A percentile compares a stretch with the other conserved stretches of the same genome.
Evolutionary conservation across 352 stramenopile species (phyloP).

Genomic region (Globisporangium ultimum): DNA sequence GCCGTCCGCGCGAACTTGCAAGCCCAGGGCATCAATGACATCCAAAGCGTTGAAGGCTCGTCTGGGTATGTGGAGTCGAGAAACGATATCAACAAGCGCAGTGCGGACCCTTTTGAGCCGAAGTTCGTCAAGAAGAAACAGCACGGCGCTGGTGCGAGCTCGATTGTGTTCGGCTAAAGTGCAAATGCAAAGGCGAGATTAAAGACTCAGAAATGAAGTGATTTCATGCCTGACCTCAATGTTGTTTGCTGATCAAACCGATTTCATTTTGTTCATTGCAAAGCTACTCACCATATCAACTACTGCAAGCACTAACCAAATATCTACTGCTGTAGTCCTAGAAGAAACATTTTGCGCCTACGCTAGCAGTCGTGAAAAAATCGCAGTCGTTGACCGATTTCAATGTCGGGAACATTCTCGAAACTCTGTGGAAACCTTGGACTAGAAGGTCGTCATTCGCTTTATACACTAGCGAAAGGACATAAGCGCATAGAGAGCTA

Average conservation of each 20-base stretch:
- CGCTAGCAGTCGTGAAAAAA: too few species aligned
- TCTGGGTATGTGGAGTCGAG: conserved; percentile 20
- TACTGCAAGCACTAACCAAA: not conserved
- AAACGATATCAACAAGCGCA: conserved; percentile 13
- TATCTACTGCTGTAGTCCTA: not conserved
- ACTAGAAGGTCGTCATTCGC: not conserved
- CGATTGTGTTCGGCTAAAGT: conserved; percentile 78
- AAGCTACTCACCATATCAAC: not conserved
- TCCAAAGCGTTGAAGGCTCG: conserved; percentile 12
- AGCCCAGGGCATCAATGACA: conserved; percentile 28
- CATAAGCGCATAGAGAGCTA: too few species aligned
- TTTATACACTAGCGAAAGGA: too few species aligned
- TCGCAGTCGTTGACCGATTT: not conserved
- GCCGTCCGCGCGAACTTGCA: conserved; percentile 41
- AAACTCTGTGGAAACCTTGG: not conserved
- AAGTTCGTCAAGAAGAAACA: conserved; percentile 77
- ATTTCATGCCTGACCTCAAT: not conserved
- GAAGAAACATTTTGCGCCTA: not conserved
- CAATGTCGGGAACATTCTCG: not conserved
- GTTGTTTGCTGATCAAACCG: too few species aligned
- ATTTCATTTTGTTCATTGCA: not conserved
- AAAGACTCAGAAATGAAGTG: not conserved
- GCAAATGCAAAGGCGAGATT: too few species aligned
- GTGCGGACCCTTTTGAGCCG: conserved; percentile 39
- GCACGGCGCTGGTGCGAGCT: conserved; percentile 68